Base-by-base conservation (phyloP, 1,284 basidiomycete species). In the Heterobasidion occidentale region DNA sequence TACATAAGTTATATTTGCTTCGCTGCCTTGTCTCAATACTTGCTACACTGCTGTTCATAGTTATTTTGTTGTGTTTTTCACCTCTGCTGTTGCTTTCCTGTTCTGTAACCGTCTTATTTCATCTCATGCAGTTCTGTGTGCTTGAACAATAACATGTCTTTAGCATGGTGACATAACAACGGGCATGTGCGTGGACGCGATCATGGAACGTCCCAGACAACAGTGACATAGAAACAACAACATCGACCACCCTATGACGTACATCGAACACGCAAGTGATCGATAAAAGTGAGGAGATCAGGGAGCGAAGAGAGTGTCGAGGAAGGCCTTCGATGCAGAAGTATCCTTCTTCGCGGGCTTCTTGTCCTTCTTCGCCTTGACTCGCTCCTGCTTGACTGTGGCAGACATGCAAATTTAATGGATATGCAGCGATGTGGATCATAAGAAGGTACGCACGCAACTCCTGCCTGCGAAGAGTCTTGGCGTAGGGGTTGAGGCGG, bases 401-500 rank as follows among this genome's bases (percentile, higher is more conserved):
- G 27, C 27, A 27, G 27, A 27, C 2, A 27, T 27, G 27, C 5
- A 27, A 27, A 27, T 27, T 27, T 3, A 52, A 15, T 35, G 55
- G 42, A 46, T 15, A 3, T 46, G 47, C 36, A 7, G 27, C 20
- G 52, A 52, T 55, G 42, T 58, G 11, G 48, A 27, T 38, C 46
- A 51, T 38, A 50, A 52, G 46, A 46, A 34, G 50, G 46, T 42
- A 88, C 88, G 58, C 72, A 91, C 88, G 79, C 62, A 94, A 75
- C 71, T 95, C 92, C 71, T 94, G 90, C 68, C 89, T 81, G 73
- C 92, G 88, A 68, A 94, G 74, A 56, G 89, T 90, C 84, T 95
- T 97, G 70, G 96, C 96, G 78, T 99, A 99, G 57, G 97, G 97
- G 86, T 99, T 99, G 77, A 99, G 85, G 68, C 95, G 89, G 94